Evolutionary conservation across 2,329 filamentous ascomycete genomes (phyloP), one percentile per base, ranked within the genome.

Genomic region (Penicillium hesseltinei): DNA sequence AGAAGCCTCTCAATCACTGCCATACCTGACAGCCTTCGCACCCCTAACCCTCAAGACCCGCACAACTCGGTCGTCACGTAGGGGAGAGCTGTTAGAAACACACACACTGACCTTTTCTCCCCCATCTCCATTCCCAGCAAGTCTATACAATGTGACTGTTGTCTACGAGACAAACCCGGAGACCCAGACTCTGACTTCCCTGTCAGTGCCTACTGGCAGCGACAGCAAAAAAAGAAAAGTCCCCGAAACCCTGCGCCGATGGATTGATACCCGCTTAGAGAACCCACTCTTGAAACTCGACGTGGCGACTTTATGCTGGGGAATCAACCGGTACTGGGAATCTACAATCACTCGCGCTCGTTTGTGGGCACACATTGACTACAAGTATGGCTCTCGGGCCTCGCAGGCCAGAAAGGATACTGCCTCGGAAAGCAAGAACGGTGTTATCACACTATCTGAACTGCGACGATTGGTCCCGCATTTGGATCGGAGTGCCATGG

Each of bases 21-120:
- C 88, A 0, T 91, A 88, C 62, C 79, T 92, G 0, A 83, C 88
- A 45, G 80, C 88, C 9, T 91, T 94, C 65, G 89, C 85, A 0
- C 84, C 88, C 0, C 80, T 94, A 15, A 78, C 78, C 0, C 86
- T 89, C 56, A 66, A 60, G 6, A 57, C 70, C 15, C 66, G 69
- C 33, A 73, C 69, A 27, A 68, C 56, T n/a, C 64, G 66, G 10
- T 59, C 68, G 9, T 57, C 64, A 9, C 57, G 65, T 23, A 47
- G 62, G 5, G 56, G 59, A 15, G 46, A 48, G 10, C 51, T 75
- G 10, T 57, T 66, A 3, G 73, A 77, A 58, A 73, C 58, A 39
- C 73, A 76, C 59, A 66, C 67, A 15, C 59, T 77, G n/a, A 66
- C 58, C 31, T 69, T 77, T 7, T 72, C 71, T 10, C 64, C 74